Evolutionary conservation across 1,284 basidiomycete genomes (phyloP), one percentile per base, ranked within the genome.

Genomic region (Kwoniella shivajii): DNA sequence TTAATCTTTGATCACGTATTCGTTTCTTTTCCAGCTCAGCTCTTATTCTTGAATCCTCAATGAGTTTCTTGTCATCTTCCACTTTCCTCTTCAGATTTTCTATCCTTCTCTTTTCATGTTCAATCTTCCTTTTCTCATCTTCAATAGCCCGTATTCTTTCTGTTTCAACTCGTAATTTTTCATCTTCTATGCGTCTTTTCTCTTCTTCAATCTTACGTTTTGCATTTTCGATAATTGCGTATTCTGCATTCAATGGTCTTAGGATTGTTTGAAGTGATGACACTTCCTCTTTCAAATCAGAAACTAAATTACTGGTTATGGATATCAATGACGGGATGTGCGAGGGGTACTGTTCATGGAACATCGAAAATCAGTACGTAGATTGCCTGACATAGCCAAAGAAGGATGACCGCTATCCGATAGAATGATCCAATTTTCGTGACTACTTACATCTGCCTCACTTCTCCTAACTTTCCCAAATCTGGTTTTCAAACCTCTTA

Each of bases 291-390:
- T 47, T 18, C 66, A n/a, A n/a, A n/a, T n/a, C n/a, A 66, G 7
- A 69, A 20, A 9, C 54, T 47, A 2, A 54, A 33, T 7, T 66
- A 68, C 4, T 69, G 68, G 24, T 61, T 56, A 74, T 50, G 2
- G 49, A 54, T 47, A 76, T 72, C 14, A 73, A 52, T 2, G 66
- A 64, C 6, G 70, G 66, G 5, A 74, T 56, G 36, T 65, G 57
- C 2, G 71, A 71, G 1, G 68, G 54, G 36, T 65, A 65, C 66
- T 72, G 55, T 11, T 13, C 22, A 36, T 26, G 7, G 34, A 20
- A 7, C 6, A 38, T 38, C 37, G 37, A 38, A 34, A 34, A 56
- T 63, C 41, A 61, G 59, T 11, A n/a, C 13, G 29, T 34, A 38
- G 14, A n/a, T n/a, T n/a, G n/a, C n/a, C n/a, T n/a, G n/a, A n/a